These are phyloP conservation scores for Colletotrichum orbiculare DNA, from an alignment of 2,329 filamentous ascomycete species.

Conservation along the genomic window DNA sequence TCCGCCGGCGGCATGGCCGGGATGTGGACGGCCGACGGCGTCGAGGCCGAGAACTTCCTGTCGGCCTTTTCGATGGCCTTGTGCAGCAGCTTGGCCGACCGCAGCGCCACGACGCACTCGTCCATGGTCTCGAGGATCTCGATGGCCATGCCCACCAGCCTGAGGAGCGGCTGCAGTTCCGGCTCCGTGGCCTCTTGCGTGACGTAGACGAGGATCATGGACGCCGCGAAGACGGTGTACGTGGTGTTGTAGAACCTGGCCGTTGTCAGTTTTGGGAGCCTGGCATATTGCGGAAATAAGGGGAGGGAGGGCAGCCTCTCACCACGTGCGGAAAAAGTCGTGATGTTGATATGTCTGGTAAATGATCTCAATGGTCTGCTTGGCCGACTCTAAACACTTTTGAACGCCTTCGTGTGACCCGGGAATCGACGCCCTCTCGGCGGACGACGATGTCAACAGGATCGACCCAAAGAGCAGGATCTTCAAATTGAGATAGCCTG, in stretches of 20 bases:
- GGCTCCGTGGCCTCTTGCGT: constrained; percentile 39
- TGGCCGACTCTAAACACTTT: constrained; percentile 42
- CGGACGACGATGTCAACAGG: constrained; percentile 38
- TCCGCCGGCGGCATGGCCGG: constrained; percentile 32
- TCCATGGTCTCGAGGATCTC: constrained; percentile 42
- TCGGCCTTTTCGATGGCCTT: constrained; percentile 40
- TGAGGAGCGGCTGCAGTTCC: constrained; percentile 36
- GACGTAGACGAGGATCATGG: constrained; percentile 43
- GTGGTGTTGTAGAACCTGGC: constrained; percentile 46
- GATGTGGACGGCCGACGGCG: constrained; percentile 10
- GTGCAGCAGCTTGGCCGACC: constrained; percentile 42
- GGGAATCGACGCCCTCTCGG: constrained; percentile 37
- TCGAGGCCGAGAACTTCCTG: constrained; percentile 29
- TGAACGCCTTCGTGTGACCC: constrained; percentile 38
- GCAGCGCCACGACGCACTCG: constrained; percentile 42
- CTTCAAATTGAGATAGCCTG: constrained; percentile 43
- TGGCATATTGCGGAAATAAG: neutral
- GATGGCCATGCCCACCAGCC: constrained; percentile 40
- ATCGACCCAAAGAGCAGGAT: constrained; percentile 44
- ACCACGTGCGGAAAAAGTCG: constrained; percentile 46
- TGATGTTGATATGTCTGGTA: constrained; percentile 43
- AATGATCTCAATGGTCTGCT: constrained; percentile 44
- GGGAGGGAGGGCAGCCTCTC: neutral
- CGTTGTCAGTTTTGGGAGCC: neutral
- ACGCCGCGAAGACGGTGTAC: constrained; percentile 44